Evolutionary conservation across 2,329 filamentous ascomycete genomes (phyloP), one percentile per base, ranked within the genome.

Genomic region (Aotearoamyces nothofagi): DNA sequence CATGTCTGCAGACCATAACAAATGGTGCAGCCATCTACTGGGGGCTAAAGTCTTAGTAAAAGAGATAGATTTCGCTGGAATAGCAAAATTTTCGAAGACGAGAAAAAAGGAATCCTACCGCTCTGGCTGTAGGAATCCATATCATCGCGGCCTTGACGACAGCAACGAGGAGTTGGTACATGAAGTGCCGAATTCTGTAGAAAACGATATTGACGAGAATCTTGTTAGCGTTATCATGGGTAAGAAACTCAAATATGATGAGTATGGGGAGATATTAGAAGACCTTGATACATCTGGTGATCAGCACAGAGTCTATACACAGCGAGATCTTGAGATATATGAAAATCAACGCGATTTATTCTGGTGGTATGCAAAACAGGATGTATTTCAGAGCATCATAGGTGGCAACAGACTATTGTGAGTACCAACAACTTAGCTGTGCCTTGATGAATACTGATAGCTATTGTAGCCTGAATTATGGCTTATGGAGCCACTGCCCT

Each of bases 311-410:
- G 26, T 35, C 10, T 49, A 43, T 22, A 40, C 45, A 1, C 29
- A 38, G 19, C 62, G 57, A 36, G 86, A 96, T 35, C 64, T 92
- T 26, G 75, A 82, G 36, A 74, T 69, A 22, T 92, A 80, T 44
- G 79, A 90, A 44, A 76, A 79, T 10, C 62, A 90, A 22, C 72
- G 79, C 38, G 90, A 96, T 53, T 56, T 96, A 4, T 92, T 79
- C 47, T 98, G 87, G 86, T 94, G 84, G 80, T 94, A 86, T 49
- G 77, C 70, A 43, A 92, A 93, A 52, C 90, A 94, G 60, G 90
- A 96, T 50, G 72, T 80, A 6, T 92, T 87, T 42, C 87, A 94
- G 50, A 84, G 81, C 47, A 70, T 94, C 35, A 59, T 96, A 14
- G 90, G 86, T 40, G 87, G 83, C 6, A 86, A 87, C 23, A 67